Conservation (phyloP, 306 rosid species). For the Castanospermum australe region DNA sequence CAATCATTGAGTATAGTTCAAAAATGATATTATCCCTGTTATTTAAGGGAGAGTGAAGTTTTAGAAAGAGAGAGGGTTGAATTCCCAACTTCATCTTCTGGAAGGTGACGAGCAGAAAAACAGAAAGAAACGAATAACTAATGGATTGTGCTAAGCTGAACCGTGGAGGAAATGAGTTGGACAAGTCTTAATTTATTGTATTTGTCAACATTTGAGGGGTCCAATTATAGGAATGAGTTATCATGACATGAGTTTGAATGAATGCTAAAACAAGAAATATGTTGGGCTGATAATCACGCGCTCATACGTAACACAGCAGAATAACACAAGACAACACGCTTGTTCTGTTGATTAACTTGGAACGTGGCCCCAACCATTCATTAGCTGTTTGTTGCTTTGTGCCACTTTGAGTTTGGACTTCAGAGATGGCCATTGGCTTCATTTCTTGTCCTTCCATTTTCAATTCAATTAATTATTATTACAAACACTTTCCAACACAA, state of each 20-base stretch:
- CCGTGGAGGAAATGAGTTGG: background rate
- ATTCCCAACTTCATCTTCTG: no score
- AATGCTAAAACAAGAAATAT: background rate
- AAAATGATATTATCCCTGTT: no score
- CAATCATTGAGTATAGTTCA: no score
- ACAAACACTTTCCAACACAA: background rate
- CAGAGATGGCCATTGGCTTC: background rate
- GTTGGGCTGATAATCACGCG: background rate
- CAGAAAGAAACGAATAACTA: background rate
- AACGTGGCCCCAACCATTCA: constrained; percentile 22
- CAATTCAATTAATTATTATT: background rate
- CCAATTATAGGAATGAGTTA: background rate
- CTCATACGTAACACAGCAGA: no score
- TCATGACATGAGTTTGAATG: background rate
- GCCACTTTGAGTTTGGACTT: background rate
- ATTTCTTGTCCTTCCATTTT: background rate
- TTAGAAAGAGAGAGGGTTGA: no score
- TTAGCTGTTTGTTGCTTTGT: background rate
- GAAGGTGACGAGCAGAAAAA: background rate
- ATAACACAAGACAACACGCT: constrained; percentile 1
- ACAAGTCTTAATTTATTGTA: background rate
- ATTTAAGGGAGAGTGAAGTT: no score
- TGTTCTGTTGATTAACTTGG: constrained; percentile 10
- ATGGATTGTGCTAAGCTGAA: background rate
- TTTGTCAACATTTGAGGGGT: background rate